phyloP scores from a whole-genome alignment of 768 basidiomycete species.

The Neoboletus magnificus region DNA sequence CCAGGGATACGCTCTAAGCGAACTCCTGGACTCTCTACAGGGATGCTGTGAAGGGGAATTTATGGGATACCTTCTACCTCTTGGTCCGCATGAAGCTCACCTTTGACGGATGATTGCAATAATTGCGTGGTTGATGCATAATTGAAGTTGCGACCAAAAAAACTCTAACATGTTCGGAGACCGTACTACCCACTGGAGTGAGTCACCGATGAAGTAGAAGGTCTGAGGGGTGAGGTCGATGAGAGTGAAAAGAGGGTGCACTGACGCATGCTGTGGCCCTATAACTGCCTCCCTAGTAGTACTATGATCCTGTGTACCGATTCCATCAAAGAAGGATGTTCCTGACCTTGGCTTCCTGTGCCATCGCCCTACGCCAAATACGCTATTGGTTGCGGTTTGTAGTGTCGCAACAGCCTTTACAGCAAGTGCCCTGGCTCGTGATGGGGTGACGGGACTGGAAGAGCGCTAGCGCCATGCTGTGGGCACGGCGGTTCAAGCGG shows the following conservation, averaged over 20 bases:
- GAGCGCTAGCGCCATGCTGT: not conserved
- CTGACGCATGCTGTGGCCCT: no score
- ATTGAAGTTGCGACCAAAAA: not conserved
- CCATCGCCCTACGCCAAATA: not conserved
- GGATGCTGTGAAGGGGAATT: not conserved
- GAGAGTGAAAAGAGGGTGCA: not conserved
- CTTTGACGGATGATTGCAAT: not conserved
- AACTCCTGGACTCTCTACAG: not conserved
- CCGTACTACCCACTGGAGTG: not conserved
- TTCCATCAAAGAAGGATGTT: not conserved
- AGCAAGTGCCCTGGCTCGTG: not conserved
- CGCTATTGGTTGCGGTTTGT: not conserved
- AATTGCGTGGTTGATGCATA: not conserved
- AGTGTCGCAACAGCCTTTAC: not conserved
- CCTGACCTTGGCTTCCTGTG: not conserved
- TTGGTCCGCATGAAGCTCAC: not conserved
- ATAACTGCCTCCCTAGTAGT: no score
- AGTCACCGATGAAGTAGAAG: not conserved
- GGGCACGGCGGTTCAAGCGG: no score
- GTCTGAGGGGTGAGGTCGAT: no score
- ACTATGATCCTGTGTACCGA: not conserved
- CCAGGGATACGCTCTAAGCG: conserved; percentile 11
- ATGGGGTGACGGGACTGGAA: not conserved
- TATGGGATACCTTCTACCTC: not conserved
- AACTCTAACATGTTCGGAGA: not conserved